These are phyloP conservation scores for Pythium biforme DNA, from an alignment of 352 stramenopile genomes.

Conservation along the genomic window DNA sequence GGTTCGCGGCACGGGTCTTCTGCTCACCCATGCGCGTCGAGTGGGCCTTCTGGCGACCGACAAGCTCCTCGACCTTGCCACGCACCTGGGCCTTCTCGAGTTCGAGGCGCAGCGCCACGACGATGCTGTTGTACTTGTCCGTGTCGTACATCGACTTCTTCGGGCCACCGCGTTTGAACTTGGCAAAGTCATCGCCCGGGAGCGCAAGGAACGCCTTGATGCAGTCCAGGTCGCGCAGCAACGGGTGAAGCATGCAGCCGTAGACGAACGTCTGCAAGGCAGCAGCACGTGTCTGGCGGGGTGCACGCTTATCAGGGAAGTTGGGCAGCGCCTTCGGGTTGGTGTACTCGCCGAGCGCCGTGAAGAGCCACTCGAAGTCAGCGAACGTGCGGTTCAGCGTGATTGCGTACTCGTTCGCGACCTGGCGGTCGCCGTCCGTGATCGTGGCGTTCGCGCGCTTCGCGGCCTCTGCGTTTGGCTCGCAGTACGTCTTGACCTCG, in stretches of 20 bases:
- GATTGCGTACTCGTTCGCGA: constrained; percentile 84
- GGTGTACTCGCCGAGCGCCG: constrained; percentile 68
- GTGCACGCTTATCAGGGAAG: constrained; percentile 73
- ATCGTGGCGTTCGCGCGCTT: constrained; percentile 57
- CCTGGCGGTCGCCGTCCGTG: constrained; percentile 69
- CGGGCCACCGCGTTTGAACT: constrained; percentile 59
- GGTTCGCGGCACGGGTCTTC: constrained; percentile 51
- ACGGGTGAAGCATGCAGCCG: constrained; percentile 75
- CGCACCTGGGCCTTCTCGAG: constrained; percentile 86
- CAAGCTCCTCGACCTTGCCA: constrained; percentile 69
- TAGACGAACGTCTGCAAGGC: constrained; percentile 79
- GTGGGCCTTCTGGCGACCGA: constrained; percentile 67
- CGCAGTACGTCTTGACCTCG: constrained; percentile 78
- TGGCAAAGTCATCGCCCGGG: constrained; percentile 61
- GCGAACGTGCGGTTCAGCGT: constrained; percentile 57
- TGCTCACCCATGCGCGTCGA: constrained; percentile 65
- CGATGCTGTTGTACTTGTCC: constrained; percentile 76
- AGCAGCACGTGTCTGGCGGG: constrained; percentile 42
- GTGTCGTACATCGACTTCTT: constrained; percentile 80
- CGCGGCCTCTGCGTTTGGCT: constrained; percentile 61
- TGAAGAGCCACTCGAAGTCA: constrained; percentile 86
- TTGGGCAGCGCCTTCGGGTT: constrained; percentile 80
- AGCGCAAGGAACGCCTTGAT: constrained; percentile 84
- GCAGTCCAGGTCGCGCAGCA: constrained; percentile 75
- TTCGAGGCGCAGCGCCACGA: constrained; percentile 77